Percentiles rank a stretch among this genome's conserved stretches.
Evolutionary conservation across 164 flowering plant genomes (phyloP).

Genomic region (Dillenia turbinata): DNA sequence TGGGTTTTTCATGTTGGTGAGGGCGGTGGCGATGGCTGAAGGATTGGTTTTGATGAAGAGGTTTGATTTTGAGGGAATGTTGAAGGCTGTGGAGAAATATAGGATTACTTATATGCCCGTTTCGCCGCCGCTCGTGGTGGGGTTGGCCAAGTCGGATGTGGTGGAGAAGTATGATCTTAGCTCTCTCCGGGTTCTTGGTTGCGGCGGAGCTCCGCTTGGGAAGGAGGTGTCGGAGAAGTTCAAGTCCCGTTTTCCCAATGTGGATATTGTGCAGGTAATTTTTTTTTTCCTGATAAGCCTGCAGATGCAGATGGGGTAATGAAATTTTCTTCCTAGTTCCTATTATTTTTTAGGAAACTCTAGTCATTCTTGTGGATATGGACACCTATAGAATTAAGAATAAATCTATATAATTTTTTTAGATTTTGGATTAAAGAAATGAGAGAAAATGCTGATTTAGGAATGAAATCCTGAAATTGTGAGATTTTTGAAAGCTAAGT

Average conservation of each 20-base stretch:
- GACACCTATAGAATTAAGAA: too few relatives aligned
- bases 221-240: slow-evolving; percentile 43
- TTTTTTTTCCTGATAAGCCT: neutral
- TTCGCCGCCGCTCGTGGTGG: slow-evolving; percentile 51
- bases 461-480: too few relatives aligned
- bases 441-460: too few relatives aligned
- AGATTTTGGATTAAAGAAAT: too few relatives aligned
- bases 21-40: slow-evolving; percentile 27
- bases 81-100: slow-evolving; percentile 41
- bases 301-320: neutral
- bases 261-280: slow-evolving; percentile 19
- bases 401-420: too few relatives aligned
- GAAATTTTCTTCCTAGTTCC: neutral
- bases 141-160: slow-evolving; percentile 26
- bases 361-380: too few relatives aligned
- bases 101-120: slow-evolving; percentile 32
- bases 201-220: slow-evolving; percentile 72
- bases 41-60: slow-evolving; percentile 35
- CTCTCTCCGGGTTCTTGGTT: slow-evolving; percentile 37
- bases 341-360: too few relatives aligned
- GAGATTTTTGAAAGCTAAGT: too few relatives aligned
- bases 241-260: slow-evolving; percentile 33
- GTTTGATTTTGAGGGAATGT: slow-evolving; percentile 51
- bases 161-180: slow-evolving; percentile 34
- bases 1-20: slow-evolving; percentile 56